Base-by-base conservation (phyloP, 106 monocot genomes). In the Apostasia ramifera region DNA sequence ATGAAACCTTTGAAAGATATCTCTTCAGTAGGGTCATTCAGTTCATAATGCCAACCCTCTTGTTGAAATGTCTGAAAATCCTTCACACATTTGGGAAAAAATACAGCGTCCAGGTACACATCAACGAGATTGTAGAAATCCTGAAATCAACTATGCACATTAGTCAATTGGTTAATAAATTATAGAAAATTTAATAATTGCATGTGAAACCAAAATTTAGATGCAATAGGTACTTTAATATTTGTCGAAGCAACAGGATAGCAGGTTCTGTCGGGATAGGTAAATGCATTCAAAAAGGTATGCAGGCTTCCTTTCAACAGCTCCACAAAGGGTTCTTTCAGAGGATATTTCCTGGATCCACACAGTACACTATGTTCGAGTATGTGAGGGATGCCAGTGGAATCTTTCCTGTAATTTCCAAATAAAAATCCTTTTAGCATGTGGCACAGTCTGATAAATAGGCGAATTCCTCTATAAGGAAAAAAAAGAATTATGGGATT, bases 191-290 rank as follows among this genome's bases (percentile, higher is more conserved):
- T 7, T 26, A 26, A 26, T 26, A 45, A 59, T 40, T 71, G 55
- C 37, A 66, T 52, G 53, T 63, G 1, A 68, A 71, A 51, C 54
- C 63, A 53, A 43, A 38, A 57, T 26, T 53, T 13, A 48, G 14
- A 11, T 42, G 44, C 26, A 15, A 42, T 41, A 39, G n/a, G 41
- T 78, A 98, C 97, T 86, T 98, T 92, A 11, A 75, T 79, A 71
- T 98, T 98, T 71, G 97, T 98, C 71, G 97, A 98, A 70, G 97
- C 97, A 74, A 98, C 97, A 58, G 97, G 97, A 85, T 92, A 98
- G 73, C 97, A 98, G 66, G 97, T 98, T 68, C 97, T 83, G 72
- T 98, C 97, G 59, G 97, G 97, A 77, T 98, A 98, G 52, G 97
- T 98, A 66, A 98, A 98, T 71, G 97, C 97, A 87, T 98, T 98